These are phyloP conservation scores for Phytophthora macrochlamydospora DNA, from an alignment of 352 stramenopile species.

Conservation along the genomic window DNA sequence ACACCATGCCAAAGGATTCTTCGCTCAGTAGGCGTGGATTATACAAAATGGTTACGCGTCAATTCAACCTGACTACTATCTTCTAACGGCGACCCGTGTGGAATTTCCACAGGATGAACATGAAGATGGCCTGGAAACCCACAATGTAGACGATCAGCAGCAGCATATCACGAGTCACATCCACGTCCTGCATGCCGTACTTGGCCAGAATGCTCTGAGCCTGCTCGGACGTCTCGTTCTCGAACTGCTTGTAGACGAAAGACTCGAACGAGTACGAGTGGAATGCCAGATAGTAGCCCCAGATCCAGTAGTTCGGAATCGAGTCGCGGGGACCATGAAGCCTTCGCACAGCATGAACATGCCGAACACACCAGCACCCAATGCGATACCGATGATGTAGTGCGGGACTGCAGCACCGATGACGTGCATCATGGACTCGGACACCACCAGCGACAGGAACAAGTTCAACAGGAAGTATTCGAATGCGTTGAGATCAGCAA, in stretches of 20 bases:
- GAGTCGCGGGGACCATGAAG: slow-evolving; percentile 68
- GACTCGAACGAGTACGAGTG: slow-evolving; percentile 84
- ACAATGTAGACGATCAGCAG: slow-evolving; percentile 38
- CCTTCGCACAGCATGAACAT: slow-evolving; percentile 86
- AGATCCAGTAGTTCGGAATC: slow-evolving; percentile 77
- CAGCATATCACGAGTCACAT: slow-evolving; percentile 46
- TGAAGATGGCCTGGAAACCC: slow-evolving; percentile 38
- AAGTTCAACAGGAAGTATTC: slow-evolving; percentile 67
- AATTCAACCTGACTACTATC: slow-evolving; percentile 3
- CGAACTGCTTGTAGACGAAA: slow-evolving; percentile 83
- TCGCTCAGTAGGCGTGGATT: not conserved
- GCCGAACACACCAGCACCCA: slow-evolving; percentile 71
- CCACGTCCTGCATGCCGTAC: slow-evolving; percentile 51
- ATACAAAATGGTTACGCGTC: slow-evolving; percentile 1
- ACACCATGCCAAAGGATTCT: not conserved
- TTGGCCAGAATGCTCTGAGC: slow-evolving; percentile 25
- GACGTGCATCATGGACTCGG: slow-evolving; percentile 83
- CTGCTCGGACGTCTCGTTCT: slow-evolving; percentile 22
- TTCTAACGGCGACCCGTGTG: not conserved
- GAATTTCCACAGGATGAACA: slow-evolving; percentile 21
- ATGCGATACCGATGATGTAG: slow-evolving; percentile 83
- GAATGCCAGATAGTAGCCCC: slow-evolving; percentile 87
- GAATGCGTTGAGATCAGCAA: slow-evolving; percentile 62
- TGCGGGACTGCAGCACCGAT: slow-evolving; percentile 73
- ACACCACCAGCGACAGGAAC: slow-evolving; percentile 72